These are phyloP conservation scores for Plasmodium fragile DNA, from an alignment of 169 alveolate species.

Conservation along the genomic window DNA sequence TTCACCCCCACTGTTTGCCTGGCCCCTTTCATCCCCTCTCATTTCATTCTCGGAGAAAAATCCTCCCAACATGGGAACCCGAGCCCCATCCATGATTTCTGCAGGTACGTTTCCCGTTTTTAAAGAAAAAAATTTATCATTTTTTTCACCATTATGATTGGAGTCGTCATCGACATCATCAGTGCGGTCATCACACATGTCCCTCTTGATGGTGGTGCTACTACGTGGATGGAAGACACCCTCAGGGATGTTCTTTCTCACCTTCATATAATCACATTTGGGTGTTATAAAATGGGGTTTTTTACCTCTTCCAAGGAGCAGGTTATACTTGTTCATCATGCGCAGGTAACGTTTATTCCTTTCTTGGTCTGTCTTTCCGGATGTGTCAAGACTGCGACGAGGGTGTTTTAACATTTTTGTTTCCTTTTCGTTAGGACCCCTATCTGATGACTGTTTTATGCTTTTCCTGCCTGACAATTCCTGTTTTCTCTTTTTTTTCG, in stretches of 20 bases:
- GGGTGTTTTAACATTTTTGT: not conserved
- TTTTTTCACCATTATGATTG: not conserved
- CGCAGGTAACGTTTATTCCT: constrained; percentile 14
- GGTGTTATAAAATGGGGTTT: not conserved
- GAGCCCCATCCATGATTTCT: not conserved
- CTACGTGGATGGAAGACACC: not conserved
- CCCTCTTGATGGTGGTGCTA: not conserved
- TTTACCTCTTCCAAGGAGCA: not conserved
- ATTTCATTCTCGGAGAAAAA: not conserved
- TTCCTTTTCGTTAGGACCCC: constrained; percentile 1
- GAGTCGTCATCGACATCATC: not conserved
- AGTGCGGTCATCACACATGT: not conserved
- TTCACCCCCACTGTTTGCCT: not conserved
- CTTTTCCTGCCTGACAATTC: not conserved
- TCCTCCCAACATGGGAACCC: not conserved
- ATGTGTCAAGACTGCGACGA: not conserved
- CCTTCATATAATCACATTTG: not conserved
- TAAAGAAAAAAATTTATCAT: not conserved
- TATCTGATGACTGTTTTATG: not conserved
- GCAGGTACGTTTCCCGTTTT: not conserved
- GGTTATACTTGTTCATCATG: constrained; percentile 1
- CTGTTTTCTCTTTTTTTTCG: not conserved
- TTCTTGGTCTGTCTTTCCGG: not conserved
- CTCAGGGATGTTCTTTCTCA: not conserved
- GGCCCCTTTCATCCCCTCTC: not conserved